Percentiles rank a stretch among this genome's conserved stretches.
Evolutionary conservation across 2,329 filamentous ascomycete genomes (phyloP).

Genomic region (Ophiostoma triangulosporum): DNA sequence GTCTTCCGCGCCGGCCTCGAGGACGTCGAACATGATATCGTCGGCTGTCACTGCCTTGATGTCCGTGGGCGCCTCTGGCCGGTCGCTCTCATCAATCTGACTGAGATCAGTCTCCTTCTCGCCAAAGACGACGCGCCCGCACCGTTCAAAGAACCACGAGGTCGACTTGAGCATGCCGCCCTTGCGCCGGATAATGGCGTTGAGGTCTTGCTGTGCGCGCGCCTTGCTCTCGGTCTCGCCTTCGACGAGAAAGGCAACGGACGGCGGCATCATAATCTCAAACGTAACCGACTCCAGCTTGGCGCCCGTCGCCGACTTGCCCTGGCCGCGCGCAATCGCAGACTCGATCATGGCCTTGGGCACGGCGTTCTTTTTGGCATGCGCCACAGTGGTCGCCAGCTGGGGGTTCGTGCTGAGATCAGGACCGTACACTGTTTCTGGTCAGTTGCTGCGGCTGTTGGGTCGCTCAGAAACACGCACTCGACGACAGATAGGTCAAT

Average conservation of each 20-base stretch:
- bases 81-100: too few relatives aligned
- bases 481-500: slow-evolving; percentile 61
- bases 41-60: slow-evolving; percentile 39
- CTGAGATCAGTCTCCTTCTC: slow-evolving; percentile 45
- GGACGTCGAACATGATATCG: slow-evolving; percentile 64
- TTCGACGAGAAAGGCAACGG: slow-evolving; percentile 70
- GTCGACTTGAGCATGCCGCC: slow-evolving; percentile 61
- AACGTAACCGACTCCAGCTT: slow-evolving; percentile 65
- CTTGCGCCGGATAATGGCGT: slow-evolving; percentile 53
- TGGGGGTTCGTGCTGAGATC: slow-evolving; percentile 62
- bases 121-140: slow-evolving; percentile 60
- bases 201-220: slow-evolving; percentile 60
- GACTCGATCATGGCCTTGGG: slow-evolving; percentile 68
- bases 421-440: slow-evolving; percentile 37
- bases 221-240: slow-evolving; percentile 72
- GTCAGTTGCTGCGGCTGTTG: background rate
- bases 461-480: slow-evolving; percentile 29
- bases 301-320: slow-evolving; percentile 59
- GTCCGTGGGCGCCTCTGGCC: slow-evolving; percentile 55
- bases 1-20: slow-evolving; percentile 73
- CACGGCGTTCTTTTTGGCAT: slow-evolving; percentile 73
- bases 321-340: slow-evolving; percentile 80
- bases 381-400: slow-evolving; percentile 54
- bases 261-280: slow-evolving; percentile 67
- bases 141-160: slow-evolving; percentile 72